Evolutionary conservation across 495 filamentous ascomycete species (phyloP).

Genomic region (Daldinia loculata): DNA sequence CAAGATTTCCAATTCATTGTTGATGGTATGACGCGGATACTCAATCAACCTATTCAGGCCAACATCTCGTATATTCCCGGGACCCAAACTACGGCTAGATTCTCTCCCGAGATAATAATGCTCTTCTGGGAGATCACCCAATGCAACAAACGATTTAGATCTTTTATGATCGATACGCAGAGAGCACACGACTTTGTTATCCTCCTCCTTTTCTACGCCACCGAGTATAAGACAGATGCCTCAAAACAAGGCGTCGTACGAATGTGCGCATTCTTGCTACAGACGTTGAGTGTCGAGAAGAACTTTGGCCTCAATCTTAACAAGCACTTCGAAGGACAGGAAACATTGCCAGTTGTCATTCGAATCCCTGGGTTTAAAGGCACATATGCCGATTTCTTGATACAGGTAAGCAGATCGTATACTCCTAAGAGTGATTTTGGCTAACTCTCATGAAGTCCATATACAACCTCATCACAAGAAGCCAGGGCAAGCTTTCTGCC

Average conservation of each 20-base stretch:
- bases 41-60: slow-evolving; percentile 92
- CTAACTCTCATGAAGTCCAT: slow-evolving; percentile 71
- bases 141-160: slow-evolving; percentile 97
- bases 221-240: slow-evolving; percentile 84
- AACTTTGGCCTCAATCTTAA: slow-evolving; percentile 93
- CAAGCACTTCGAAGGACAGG: slow-evolving; percentile 87
- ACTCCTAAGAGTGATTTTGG: background rate
- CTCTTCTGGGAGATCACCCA: slow-evolving; percentile 98
- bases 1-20: slow-evolving; percentile 98
- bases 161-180: slow-evolving; percentile 96
- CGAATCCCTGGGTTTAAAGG: slow-evolving; percentile 85
- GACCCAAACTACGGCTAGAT: slow-evolving; percentile 80
- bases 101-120: slow-evolving; percentile 96
- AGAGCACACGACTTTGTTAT: slow-evolving; percentile 92
- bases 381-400: slow-evolving; percentile 91
- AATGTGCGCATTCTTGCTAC: slow-evolving; percentile 96
- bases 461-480: slow-evolving; percentile 88
- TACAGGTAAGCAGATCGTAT: slow-evolving; percentile 71
- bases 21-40: slow-evolving; percentile 91
- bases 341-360: slow-evolving; percentile 82
- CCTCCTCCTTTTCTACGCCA: slow-evolving; percentile 88
- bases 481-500: slow-evolving; percentile 88
- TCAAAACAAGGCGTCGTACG: slow-evolving; percentile 91
- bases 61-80: slow-evolving; percentile 90
- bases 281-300: slow-evolving; percentile 92